These are phyloP conservation scores for Kurtzmaniella natalensis DNA, from an alignment of 1,139 yeast species.

Conservation along the genomic window DNA sequence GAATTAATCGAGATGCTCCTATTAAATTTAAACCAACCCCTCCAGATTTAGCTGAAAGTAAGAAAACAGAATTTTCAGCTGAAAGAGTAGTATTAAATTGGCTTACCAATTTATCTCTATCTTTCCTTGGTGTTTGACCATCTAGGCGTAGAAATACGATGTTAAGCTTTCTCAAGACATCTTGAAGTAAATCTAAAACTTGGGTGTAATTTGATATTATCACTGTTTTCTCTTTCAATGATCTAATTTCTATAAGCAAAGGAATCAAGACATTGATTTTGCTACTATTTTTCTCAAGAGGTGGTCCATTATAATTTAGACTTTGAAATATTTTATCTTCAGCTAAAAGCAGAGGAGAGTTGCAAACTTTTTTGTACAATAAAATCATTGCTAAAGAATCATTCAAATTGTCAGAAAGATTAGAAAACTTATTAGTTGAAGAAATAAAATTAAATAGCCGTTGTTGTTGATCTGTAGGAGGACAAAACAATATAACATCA, in stretches of 20 bases:
- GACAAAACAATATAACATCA: slow-evolving; percentile 75
- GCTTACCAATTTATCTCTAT: slow-evolving; percentile 62
- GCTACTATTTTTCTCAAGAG: slow-evolving; percentile 34
- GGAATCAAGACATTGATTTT: slow-evolving; percentile 54
- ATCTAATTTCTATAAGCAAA: slow-evolving; percentile 39
- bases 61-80: slow-evolving; percentile 53
- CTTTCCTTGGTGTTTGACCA: slow-evolving; percentile 72
- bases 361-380: slow-evolving; percentile 75
- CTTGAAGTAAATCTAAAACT: slow-evolving; percentile 74
- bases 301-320: slow-evolving; percentile 10
- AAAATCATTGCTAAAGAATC: slow-evolving; percentile 69
- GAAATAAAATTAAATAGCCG: slow-evolving; percentile 50
- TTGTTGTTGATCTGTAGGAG: slow-evolving; percentile 64
- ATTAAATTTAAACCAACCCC: slow-evolving; percentile 88
- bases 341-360: slow-evolving; percentile 64
- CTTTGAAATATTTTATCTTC: slow-evolving; percentile 33
- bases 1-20: slow-evolving; percentile 82
- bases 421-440: slow-evolving; percentile 36
- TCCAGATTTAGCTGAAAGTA: slow-evolving; percentile 88
- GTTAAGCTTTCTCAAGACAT: slow-evolving; percentile 45
- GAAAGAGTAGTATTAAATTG: slow-evolving; percentile 55
- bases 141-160: slow-evolving; percentile 65
- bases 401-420: slow-evolving; percentile 24
- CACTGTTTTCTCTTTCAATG: slow-evolving; percentile 66
- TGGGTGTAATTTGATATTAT: slow-evolving; percentile 87